phyloP scores from a whole-genome alignment of 129 eudicot genomes.

The Tagetes patula region DNA sequence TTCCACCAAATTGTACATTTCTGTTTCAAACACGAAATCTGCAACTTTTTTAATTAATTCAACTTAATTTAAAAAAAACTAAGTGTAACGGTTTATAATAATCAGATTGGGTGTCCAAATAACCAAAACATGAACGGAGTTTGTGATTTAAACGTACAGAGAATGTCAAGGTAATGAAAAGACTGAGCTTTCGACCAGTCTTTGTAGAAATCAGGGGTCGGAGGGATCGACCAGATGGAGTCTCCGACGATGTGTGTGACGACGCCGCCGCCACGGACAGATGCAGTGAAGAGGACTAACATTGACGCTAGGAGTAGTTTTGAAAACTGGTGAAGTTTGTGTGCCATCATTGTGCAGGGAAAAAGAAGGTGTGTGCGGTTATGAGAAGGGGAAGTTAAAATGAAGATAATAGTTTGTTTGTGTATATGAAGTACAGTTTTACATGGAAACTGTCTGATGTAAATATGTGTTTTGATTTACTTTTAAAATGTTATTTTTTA shows the following conservation, averaged over 20 bases:
- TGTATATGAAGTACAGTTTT: neutral
- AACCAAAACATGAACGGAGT: too few species aligned
- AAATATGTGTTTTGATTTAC: neutral
- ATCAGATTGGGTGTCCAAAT: too few species aligned
- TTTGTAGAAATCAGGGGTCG: constrained; percentile 41
- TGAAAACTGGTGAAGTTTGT: neutral
- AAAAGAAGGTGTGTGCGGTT: constrained; percentile 15
- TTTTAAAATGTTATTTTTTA: neutral
- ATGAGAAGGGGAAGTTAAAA: neutral
- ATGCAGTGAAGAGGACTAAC: neutral
- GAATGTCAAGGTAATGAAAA: constrained; percentile 47
- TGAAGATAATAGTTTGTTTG: neutral
- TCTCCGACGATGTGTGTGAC: constrained; percentile 42
- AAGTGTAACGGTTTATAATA: too few species aligned
- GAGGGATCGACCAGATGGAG: constrained; percentile 57
- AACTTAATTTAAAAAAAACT: neutral
- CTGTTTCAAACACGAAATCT: constrained; percentile 51
- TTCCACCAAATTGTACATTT: constrained; percentile 31
- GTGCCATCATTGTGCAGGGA: neutral
- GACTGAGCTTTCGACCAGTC: constrained; percentile 53
- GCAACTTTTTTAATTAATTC: constrained; percentile 14
- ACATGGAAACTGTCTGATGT: neutral
- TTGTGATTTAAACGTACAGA: constrained; percentile 26
- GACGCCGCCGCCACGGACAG: neutral
- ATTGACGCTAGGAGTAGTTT: neutral